Evolutionary conservation across 768 basidiomycete genomes (phyloP).

Genomic region (Mycena kentingensis): DNA sequence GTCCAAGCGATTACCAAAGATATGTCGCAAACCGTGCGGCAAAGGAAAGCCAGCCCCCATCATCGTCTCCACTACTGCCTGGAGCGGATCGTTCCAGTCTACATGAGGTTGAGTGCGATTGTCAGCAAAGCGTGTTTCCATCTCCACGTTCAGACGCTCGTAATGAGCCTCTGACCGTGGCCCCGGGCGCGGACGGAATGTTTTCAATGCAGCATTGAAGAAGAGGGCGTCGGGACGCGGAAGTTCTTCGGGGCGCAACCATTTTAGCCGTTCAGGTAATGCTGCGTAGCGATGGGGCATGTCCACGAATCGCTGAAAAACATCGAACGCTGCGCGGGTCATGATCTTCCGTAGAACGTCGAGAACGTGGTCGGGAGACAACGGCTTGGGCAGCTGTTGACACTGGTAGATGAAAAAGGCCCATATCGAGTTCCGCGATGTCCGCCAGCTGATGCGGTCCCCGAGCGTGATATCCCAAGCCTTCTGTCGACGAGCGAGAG

Average conservation of each 20-base stretch:
- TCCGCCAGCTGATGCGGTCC: slow-evolving; percentile 20
- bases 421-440: slow-evolving; percentile 22
- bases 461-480: slow-evolving; percentile 7
- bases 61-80: slow-evolving; percentile 42
- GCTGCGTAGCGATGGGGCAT: slow-evolving; percentile 9
- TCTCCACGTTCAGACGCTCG: slow-evolving; percentile 27
- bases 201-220: slow-evolving; percentile 52
- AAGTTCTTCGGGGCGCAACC: slow-evolving; percentile 29
- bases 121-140: slow-evolving; percentile 31
- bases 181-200: slow-evolving; percentile 24
- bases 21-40: slow-evolving; percentile 40
- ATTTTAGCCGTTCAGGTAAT: slow-evolving; percentile 4
- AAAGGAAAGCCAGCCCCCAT: slow-evolving; percentile 39
- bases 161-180: slow-evolving; percentile 35
- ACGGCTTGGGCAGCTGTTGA: slow-evolving; percentile 7
- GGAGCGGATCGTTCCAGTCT: slow-evolving; percentile 37
- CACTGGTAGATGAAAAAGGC: slow-evolving; percentile 39
- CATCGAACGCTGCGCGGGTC: slow-evolving; percentile 32
- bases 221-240: slow-evolving; percentile 63
- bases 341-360: slow-evolving; percentile 39
- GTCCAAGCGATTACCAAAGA: slow-evolving; percentile 36
- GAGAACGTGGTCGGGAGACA: neutral
- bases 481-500: slow-evolving; percentile 37
- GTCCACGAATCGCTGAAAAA: slow-evolving; percentile 25
- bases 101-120: too few relatives aligned